Percentiles rank a stretch among this genome's conserved stretches.
phyloP scores from a whole-genome alignment of 1,139 yeast species.

The Yarrowia galli region DNA sequence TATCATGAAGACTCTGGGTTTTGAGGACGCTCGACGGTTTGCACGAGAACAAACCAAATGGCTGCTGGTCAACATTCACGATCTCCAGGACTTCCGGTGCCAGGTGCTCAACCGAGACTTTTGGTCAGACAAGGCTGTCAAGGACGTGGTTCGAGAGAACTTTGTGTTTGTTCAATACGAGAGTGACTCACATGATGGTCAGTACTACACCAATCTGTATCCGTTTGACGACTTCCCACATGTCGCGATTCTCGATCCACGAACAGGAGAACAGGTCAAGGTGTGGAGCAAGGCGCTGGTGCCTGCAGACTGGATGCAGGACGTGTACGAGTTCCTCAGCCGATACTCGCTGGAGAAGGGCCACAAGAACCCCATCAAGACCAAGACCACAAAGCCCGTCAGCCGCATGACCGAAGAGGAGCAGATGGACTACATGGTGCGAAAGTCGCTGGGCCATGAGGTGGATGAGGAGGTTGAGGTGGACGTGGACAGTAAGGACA shows the following conservation, averaged over 20 bases:
- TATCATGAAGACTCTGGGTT: slow-evolving; percentile 67
- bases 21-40: slow-evolving; percentile 73
- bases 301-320: slow-evolving; percentile 62
- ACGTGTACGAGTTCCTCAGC: slow-evolving; percentile 56
- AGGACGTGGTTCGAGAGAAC: slow-evolving; percentile 66
- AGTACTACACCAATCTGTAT: slow-evolving; percentile 73
- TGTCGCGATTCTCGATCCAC: slow-evolving; percentile 89
- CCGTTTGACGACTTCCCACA: slow-evolving; percentile 80
- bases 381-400: slow-evolving; percentile 46
- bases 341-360: slow-evolving; percentile 70
- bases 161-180: slow-evolving; percentile 81
- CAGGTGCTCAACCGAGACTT: slow-evolving; percentile 92
- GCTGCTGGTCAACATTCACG: slow-evolving; percentile 89
- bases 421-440: slow-evolving; percentile 79
- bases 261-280: slow-evolving; percentile 88
- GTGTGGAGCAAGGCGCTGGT: slow-evolving; percentile 77
- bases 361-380: slow-evolving; percentile 66
- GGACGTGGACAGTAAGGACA: slow-evolving; percentile 33
- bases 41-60: slow-evolving; percentile 76
- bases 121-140: slow-evolving; percentile 79
- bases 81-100: slow-evolving; percentile 81
- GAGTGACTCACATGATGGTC: slow-evolving; percentile 75
- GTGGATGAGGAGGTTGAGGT: slow-evolving; percentile 47
- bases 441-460: slow-evolving; percentile 62
- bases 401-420: slow-evolving; percentile 75